Evolutionary conservation across 1,284 basidiomycete genomes (phyloP), one percentile per base, ranked within the genome.

Genomic region (Moesziomyces aphidis): DNA sequence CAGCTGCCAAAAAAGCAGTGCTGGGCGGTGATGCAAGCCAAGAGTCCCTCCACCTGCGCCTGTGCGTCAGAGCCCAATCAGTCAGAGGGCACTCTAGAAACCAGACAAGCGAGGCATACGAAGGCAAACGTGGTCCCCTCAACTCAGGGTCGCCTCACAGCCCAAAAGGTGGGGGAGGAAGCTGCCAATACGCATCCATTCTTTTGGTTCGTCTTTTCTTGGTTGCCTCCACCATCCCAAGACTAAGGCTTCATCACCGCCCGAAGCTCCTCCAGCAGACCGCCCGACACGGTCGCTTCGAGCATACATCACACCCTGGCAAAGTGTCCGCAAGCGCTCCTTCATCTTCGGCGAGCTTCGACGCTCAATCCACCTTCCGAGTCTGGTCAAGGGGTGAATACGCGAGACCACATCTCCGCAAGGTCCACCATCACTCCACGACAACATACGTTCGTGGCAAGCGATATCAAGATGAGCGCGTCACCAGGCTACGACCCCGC

Each of bases 401-500:
- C 31, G 9, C 31, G 11, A 31, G 31, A 9, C 31, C 31, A 9
- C 31, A 31, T 31, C 31, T 10, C 31, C 11, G 31, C 9, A 11
- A 10, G 6, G 10, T 31, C 44, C 28, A 50, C 21, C 51, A n/a
- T 17, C 34, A 34, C 31, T 31, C 31, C 31, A 3, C n/a, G 31
- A 10, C 31, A 11, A 9, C 31, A 13, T 13, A 34, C 11, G 21
- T 26, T 43, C n/a, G 6, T 23, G 28, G 5, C 52, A 17, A 15
- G 31, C 26, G 9, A 21, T 24, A 31, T 34, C 56, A 48, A 21
- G 19, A 70, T 70, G 67, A 64, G 54, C 50, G n/a, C 47, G 19
- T 23, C 61, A 28, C 26, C 60, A 17, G 44, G 11, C 10, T 72
- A 68, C 61, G 68, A 75, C 39, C 68, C 73, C 4, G 73, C 73